phyloP scores from a whole-genome alignment of 495 filamentous ascomycete species.

The Aspergillus baeticus region DNA sequence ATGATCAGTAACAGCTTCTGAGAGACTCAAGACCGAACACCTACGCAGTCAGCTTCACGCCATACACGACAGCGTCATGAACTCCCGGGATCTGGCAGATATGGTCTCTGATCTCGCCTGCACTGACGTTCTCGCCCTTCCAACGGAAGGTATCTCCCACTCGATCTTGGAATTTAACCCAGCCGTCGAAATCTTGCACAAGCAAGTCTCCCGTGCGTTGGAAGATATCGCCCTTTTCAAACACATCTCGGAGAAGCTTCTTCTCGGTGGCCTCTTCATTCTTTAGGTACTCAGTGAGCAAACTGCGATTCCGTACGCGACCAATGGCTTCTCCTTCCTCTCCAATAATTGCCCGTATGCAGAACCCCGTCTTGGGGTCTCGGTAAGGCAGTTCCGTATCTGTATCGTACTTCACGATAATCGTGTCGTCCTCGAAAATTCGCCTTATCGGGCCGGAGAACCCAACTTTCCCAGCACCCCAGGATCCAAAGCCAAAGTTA shows the following conservation, averaged over 20 bases:
- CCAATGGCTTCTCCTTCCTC: slow-evolving; percentile 83
- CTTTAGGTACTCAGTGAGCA: slow-evolving; percentile 78
- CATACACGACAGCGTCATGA: slow-evolving; percentile 52
- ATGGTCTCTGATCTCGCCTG: slow-evolving; percentile 61
- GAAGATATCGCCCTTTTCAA: slow-evolving; percentile 77
- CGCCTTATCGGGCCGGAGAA: slow-evolving; percentile 64
- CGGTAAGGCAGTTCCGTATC: slow-evolving; percentile 69
- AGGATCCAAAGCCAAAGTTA: slow-evolving; percentile 72
- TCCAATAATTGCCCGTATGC: slow-evolving; percentile 52
- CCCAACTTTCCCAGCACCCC: slow-evolving; percentile 76
- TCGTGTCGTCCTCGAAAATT: slow-evolving; percentile 49
- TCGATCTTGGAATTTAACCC: slow-evolving; percentile 80
- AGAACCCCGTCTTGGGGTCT: slow-evolving; percentile 70
- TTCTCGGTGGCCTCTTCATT: slow-evolving; percentile 70
- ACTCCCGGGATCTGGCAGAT: slow-evolving; percentile 45
- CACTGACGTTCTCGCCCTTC: slow-evolving; percentile 92
- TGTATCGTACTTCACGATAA: slow-evolving; percentile 70
- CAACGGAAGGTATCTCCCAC: slow-evolving; percentile 95
- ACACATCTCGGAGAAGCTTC: slow-evolving; percentile 78
- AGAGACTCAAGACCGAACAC: background rate
- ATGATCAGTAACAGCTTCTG: background rate
- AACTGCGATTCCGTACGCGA: slow-evolving; percentile 58
- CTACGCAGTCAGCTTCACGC: slow-evolving; percentile 45
- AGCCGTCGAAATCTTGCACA: slow-evolving; percentile 65
- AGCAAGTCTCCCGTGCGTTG: slow-evolving; percentile 86